A percentile compares a stretch with the other conserved stretches of the same genome.
Evolutionary conservation across 345 rosid species (phyloP).

Genomic region (Murraya koenigii): DNA sequence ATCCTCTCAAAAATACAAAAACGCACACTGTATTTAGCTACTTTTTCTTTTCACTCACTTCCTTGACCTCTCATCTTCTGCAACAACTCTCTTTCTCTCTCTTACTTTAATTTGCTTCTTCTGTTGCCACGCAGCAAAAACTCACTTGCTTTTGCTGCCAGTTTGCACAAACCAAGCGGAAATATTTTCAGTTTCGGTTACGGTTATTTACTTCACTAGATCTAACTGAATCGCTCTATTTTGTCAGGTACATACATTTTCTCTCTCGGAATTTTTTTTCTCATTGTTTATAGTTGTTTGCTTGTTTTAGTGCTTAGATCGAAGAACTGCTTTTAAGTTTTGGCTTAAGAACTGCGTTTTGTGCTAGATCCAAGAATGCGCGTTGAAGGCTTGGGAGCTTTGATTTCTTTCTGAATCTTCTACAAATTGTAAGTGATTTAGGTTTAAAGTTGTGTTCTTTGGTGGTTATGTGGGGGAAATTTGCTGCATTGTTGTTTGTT

Average conservation of each 20-base stretch:
- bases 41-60: background rate
- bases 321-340: background rate
- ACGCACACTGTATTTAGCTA: background rate
- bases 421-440: constrained; percentile 2
- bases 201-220: constrained; percentile 15
- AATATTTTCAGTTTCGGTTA: constrained; percentile 6
- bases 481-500: constrained; percentile 12
- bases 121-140: background rate
- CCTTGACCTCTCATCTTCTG: background rate
- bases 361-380: constrained; percentile 22
- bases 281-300: background rate
- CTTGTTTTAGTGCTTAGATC: constrained; percentile 1
- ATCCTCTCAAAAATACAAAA: background rate
- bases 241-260: constrained; percentile 6
- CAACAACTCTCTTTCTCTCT: background rate
- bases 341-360: constrained; percentile 22
- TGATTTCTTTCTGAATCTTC: background rate
- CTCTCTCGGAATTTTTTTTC: background rate
- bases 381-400: background rate
- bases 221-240: constrained; percentile 13
- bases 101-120: constrained; percentile 2
- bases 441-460: background rate
- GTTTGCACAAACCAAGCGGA: constrained; percentile 11
- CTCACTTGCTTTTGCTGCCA: background rate
- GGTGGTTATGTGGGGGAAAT: constrained; percentile 6